Percentiles rank a stretch among this genome's conserved stretches.
phyloP scores from a whole-genome alignment of 805 yeast species.

The Metschnikowia corniflorae region DNA sequence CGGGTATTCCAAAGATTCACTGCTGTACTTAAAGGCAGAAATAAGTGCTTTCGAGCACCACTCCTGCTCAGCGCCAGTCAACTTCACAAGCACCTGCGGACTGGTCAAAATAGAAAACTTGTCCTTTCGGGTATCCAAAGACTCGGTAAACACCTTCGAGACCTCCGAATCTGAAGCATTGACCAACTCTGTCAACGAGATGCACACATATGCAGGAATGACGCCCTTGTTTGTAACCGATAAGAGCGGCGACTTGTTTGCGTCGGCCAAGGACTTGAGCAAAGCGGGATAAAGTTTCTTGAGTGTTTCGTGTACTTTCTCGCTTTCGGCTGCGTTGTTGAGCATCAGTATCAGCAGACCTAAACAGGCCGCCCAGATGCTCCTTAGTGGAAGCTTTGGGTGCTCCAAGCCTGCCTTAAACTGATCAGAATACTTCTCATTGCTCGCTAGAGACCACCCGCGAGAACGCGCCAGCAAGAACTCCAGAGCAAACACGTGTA shows the following conservation, averaged over 20 bases:
- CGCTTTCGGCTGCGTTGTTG: conserved; percentile 1
- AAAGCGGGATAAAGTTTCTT: conserved; percentile 23
- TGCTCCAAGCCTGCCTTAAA: conserved; percentile 63
- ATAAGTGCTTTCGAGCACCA: conserved; percentile 53
- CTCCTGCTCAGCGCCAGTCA: conserved; percentile 42
- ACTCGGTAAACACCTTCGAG: conserved; percentile 26
- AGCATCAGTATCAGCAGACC: conserved; percentile 29
- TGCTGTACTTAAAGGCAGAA: conserved; percentile 23
- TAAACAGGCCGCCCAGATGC: conserved; percentile 61
- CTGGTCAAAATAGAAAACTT: conserved; percentile 49
- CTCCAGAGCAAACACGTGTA: conserved; percentile 48
- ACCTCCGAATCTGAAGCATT: conserved; percentile 17
- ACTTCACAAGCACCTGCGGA: conserved; percentile 49
- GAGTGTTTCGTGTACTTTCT: conserved; percentile 6
- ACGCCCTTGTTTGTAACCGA: conserved; percentile 51
- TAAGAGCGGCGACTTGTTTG: conserved; percentile 50
- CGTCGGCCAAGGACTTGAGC: conserved; percentile 36
- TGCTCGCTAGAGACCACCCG: conserved; percentile 6
- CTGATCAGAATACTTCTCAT: conserved; percentile 19
- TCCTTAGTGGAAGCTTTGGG: conserved; percentile 57
- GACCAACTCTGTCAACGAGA: conserved; percentile 23
- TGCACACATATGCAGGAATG: conserved; percentile 51
- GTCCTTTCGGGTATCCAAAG: conserved; percentile 34
- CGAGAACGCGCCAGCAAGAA: conserved; percentile 23
- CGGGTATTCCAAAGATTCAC: conserved; percentile 31